Base-by-base conservation (phyloP, 139 green algal species). In the Ettlia oleoabundans region DNA sequence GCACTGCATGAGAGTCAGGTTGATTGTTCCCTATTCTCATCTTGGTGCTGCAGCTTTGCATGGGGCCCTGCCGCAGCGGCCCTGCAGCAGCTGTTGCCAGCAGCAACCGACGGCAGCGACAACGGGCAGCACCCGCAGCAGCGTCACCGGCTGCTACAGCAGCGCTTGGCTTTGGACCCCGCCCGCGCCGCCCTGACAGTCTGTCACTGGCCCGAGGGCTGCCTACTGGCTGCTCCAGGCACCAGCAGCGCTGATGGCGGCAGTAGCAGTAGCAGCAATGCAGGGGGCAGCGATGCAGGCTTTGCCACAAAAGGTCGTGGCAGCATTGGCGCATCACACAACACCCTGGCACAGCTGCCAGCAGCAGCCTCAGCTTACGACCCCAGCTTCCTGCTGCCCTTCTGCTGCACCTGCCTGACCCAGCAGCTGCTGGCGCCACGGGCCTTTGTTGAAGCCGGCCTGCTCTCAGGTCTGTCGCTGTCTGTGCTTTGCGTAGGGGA, bases 361-460 rank as follows among this genome's bases (percentile, higher is more conserved):
- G 40, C 61, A 58, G 55, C 35, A 24, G 67, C 63, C 7, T 85
- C 86, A 2, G 91, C 65, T 0, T 91, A 93, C 40, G 91, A 95
- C 69, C 89, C 91, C 4, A 70, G 85, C 6, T 89, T 87, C 53
- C 40, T 94, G 42, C 84, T 95, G 73, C 89, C 87, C 19, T 88
- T 92, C 13, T 80, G 71, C 68, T 19, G 53, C 37, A 40, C 76
- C 67, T 73, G 41, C 32, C 76, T 95, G 74, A 66, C 70, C n/a
- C n/a, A 67, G 21, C 43, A 64, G 2, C 40, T 76, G 43, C 61
- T 92, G 33, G 26, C 55, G 13, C 62, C 53, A 7, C 64, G 82
- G n/a, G 52, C 73, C 2, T 82, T 93, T 69, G 67, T 74, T 0
- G 75, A 40, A 10, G 81, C 67, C 2, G 91, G 91, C 24, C 37